Base-by-base conservation (phyloP, 176 grass and related monocot species). In the Secale cereale region DNA sequence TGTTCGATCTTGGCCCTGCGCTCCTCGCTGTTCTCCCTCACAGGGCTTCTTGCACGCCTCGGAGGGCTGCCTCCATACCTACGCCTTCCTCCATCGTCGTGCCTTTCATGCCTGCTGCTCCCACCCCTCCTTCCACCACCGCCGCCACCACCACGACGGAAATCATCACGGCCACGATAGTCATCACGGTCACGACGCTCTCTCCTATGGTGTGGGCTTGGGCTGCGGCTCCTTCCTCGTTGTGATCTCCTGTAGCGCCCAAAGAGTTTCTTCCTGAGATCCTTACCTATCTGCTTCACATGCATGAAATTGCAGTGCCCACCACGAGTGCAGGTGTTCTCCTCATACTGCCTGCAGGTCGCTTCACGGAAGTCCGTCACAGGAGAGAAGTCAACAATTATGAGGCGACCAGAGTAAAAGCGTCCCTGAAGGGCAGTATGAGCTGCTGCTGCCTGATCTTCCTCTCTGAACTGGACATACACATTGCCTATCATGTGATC, bases 1-100 rank as follows among this genome's bases (percentile, higher is more conserved):
- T 90, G 85, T 35, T 93, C 85, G 25, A 93, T 93, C 85, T 88
- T 93, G 37, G 91, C 88, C 27, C 85, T 93, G 78, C 85, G 77
- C 40, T 93, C 91, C 79, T 93, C 85, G 12, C 91, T 93, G 65
- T 20, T 93, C 60, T 86, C 88, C 54, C 88, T 88, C 6, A 85
- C 78, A 1, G 81, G 88, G 46, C 85, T 93, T 78, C 91, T 82
- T 72, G 84, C 85, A 40, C 82, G 82, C 59, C 79, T 90, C 1
- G 85, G 85, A 57, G 81, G 83, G 72, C 91, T 90, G 65, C 88
- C 83, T 75, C 88, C 86, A 80, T 88, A 66, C 65, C 77, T 87
- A 30, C 67, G 41, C 79, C 72, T 82, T 20, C 70, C 85, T 75
- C 85, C 81, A 70, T 82, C 85, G 65, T 68, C 88, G 10, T 86